Percentiles rank a stretch among this genome's conserved stretches.
Evolutionary conservation across 352 stramenopile genomes (phyloP).

Genomic region (Blastocystis sp.): DNA sequence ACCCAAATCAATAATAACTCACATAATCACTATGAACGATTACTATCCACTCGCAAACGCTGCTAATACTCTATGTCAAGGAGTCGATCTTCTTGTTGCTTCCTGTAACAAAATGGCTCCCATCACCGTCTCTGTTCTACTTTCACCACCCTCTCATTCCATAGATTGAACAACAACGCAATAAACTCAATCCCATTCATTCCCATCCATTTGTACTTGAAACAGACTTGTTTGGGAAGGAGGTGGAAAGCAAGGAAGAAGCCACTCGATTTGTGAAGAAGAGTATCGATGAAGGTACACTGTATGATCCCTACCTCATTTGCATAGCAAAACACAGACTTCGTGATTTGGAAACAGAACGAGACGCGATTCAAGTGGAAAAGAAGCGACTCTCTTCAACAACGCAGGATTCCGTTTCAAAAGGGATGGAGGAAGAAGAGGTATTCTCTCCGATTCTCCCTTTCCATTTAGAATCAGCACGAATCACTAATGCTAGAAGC

Average conservation of each 20-base stretch:
- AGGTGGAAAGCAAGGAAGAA: not conserved
- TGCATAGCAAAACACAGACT: not conserved
- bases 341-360: not conserved
- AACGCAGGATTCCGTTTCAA: not conserved
- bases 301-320: not conserved
- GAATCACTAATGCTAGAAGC: not conserved
- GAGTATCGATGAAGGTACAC: slow-evolving; percentile 6
- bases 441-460: not conserved
- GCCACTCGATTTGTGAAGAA: not conserved
- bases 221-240: not conserved
- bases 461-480: slow-evolving; percentile 4
- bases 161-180: slow-evolving; percentile 14
- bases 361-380: not conserved
- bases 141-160: not conserved
- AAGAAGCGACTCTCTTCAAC: slow-evolving; percentile 16
- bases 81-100: slow-evolving; percentile 4
- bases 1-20: not conserved
- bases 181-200: not conserved
- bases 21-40: not conserved
- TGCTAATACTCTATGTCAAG: not conserved
- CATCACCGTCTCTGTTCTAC: not conserved
- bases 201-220: not conserved
- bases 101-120: slow-evolving; percentile 31
- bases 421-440: slow-evolving; percentile 10
- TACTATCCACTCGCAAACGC: not conserved